These are phyloP conservation scores for Chloridella minuta DNA, from an alignment of 352 stramenopile species.

Conservation along the genomic window DNA sequence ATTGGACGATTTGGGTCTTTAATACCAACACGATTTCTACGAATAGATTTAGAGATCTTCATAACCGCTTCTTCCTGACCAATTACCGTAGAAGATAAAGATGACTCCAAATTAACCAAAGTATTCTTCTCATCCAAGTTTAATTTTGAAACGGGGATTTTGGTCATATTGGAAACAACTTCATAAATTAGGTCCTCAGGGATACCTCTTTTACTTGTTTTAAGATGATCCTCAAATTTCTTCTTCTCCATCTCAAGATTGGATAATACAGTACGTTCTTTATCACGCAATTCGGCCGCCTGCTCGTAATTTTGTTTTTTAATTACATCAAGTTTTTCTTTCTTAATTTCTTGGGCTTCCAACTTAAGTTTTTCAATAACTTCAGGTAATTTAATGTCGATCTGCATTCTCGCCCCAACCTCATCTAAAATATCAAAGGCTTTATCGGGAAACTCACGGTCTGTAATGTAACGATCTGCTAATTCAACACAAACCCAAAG, in stretches of 20 bases:
- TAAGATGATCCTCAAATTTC: too few species aligned
- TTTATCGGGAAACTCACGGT: constrained; percentile 59
- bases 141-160: constrained; percentile 64
- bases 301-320: too few species aligned
- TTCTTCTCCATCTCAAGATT: too few species aligned
- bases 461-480: constrained; percentile 55
- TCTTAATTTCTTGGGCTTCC: too few species aligned
- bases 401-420: constrained; percentile 25
- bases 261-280: too few species aligned
- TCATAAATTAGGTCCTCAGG: constrained; percentile 17
- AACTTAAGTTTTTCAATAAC: too few species aligned
- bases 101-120: constrained; percentile 59
- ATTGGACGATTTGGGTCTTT: constrained; percentile 66
- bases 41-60: constrained; percentile 51
- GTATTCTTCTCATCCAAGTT: constrained; percentile 66
- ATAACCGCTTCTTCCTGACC: constrained; percentile 52
- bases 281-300: too few species aligned
- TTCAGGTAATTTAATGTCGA: too few species aligned
- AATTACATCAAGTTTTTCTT: too few species aligned
- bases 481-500: constrained; percentile 69
- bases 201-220: too few species aligned
- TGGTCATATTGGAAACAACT: constrained; percentile 43
- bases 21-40: constrained; percentile 55
- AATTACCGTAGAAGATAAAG: constrained; percentile 52
- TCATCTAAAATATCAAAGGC: constrained; percentile 75